Evolutionary conservation across 352 stramenopile genomes (phyloP).

Genomic region (Thalassiosira livingstoniorum): DNA sequence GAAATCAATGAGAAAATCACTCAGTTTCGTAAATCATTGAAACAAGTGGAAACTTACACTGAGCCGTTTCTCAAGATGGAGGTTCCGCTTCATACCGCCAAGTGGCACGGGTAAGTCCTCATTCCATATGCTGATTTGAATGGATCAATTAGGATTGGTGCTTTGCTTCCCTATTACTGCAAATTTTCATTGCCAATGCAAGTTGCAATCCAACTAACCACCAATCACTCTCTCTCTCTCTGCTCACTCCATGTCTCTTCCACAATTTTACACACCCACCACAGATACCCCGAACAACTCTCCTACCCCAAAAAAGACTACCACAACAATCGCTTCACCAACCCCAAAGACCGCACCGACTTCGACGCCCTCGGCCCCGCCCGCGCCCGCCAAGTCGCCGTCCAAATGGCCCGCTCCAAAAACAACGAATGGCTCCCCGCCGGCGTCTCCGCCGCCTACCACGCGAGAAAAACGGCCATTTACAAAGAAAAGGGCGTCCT

Average conservation of each 20-base stretch:
- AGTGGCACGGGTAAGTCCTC: constrained; percentile 83
- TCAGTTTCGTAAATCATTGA: constrained; percentile 73
- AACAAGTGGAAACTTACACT: constrained; percentile 77
- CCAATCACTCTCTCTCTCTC: too few relatives aligned
- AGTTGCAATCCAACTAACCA: too few relatives aligned
- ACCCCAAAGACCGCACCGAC: constrained; percentile 70
- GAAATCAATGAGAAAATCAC: constrained; percentile 73
- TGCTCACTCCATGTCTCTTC: too few relatives aligned
- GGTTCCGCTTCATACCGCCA: constrained; percentile 71
- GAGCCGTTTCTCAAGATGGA: constrained; percentile 76
- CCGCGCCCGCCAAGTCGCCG: constrained; percentile 61
- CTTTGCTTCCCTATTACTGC: too few relatives aligned
- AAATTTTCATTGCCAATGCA: too few relatives aligned
- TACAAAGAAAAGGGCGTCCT: constrained; percentile 76
- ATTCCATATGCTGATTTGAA: too few relatives aligned
- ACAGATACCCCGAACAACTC: constrained; percentile 72
- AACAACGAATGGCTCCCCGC: constrained; percentile 83
- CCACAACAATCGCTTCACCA: constrained; percentile 83
- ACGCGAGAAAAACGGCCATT: constrained; percentile 56
- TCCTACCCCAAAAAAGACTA: constrained; percentile 71
- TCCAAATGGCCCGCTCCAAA: constrained; percentile 76
- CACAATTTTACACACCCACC: too few relatives aligned
- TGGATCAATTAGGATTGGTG: too few relatives aligned
- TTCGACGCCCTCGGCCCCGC: constrained; percentile 73
- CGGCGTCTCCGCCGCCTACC: constrained; percentile 61